Evolutionary conservation across 306 rosid species (phyloP).

Genomic region (Quercus robur): DNA sequence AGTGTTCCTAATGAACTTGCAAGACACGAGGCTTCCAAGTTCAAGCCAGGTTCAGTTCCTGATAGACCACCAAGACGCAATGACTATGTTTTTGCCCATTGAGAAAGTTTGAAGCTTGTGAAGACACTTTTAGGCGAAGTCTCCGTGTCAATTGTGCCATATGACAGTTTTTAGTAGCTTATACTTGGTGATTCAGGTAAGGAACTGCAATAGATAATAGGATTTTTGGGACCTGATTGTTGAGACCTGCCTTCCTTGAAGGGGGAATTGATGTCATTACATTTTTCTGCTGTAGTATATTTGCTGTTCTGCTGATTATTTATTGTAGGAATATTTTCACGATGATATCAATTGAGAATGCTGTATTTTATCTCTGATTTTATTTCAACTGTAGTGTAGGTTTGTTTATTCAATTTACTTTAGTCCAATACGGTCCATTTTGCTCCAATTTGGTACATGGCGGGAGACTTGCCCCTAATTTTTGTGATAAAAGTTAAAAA

Average conservation of each 20-base stretch:
- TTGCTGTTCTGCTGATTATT: background rate
- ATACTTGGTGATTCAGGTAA: conserved; percentile 9
- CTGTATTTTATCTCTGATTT: background rate
- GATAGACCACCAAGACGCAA: conserved; percentile 85
- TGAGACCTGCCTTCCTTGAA: background rate
- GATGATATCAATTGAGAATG: background rate
- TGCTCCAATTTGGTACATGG: no score
- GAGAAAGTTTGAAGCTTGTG: conserved; percentile 20
- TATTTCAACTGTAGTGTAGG: background rate
- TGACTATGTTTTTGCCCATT: conserved; percentile 79
- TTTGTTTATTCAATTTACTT: background rate
- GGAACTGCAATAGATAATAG: conserved; percentile 4
- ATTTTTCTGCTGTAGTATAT: background rate
- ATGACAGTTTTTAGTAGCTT: background rate
- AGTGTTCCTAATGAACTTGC: conserved; percentile 91
- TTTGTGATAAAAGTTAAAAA: no score
- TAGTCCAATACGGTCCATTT: no score
- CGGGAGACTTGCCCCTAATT: no score
- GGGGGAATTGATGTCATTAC: background rate
- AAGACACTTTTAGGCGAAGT: background rate
- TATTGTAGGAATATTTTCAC: background rate
- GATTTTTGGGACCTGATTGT: background rate
- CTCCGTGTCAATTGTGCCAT: background rate
- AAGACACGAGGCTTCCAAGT: conserved; percentile 90
- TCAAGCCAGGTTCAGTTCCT: conserved; percentile 83